A percentile compares a stretch with the other conserved stretches of the same genome.
These are phyloP conservation scores for Apiotrichum porosum DNA, from an alignment of 1,284 basidiomycete genomes.

Conservation along the genomic window DNA sequence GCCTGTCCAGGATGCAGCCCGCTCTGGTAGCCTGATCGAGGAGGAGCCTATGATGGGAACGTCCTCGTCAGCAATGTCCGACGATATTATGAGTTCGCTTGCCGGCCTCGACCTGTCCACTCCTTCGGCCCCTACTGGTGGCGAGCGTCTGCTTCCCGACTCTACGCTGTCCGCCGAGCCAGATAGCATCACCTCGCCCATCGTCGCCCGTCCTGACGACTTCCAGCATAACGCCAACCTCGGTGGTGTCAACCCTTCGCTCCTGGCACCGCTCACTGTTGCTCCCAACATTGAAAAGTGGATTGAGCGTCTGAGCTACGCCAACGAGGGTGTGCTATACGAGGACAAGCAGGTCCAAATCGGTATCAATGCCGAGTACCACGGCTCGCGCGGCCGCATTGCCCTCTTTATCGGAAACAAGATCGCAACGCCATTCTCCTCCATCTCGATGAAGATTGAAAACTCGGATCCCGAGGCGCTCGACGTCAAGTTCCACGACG, in stretches of 20 bases:
- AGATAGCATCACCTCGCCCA: conserved; percentile 1
- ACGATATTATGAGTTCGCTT: conserved; percentile 68
- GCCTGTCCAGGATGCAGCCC: not conserved
- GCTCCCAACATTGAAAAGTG: conserved; percentile 76
- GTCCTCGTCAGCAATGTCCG: conserved; percentile 30
- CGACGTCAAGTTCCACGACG: conserved; percentile 80
- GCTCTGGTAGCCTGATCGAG: not conserved
- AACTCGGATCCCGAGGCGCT: conserved; percentile 68
- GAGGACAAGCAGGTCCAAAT: conserved; percentile 95
- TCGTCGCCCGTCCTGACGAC: conserved; percentile 7
- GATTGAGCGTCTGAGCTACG: conserved; percentile 79
- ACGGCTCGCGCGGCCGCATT: conserved; percentile 83
- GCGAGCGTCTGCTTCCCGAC: conserved; percentile 2
- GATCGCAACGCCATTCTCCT: conserved; percentile 74
- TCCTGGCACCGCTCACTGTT: conserved; percentile 53
- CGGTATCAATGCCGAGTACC: conserved; percentile 93
- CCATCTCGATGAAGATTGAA: conserved; percentile 79
- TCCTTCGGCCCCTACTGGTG: conserved; percentile 8
- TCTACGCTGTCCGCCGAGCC: conserved; percentile 8
- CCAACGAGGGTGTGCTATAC: conserved; percentile 83
- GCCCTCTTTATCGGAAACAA: conserved; percentile 97
- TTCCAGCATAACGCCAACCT: conserved; percentile 33
- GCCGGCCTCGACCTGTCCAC: conserved; percentile 71
- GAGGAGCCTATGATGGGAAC: conserved; percentile 43
- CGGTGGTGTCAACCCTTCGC: conserved; percentile 47